A percentile compares a stretch with the other conserved stretches of the same genome.
These are phyloP conservation scores for Pseudocercospora crystallina DNA, from an alignment of 2,329 filamentous ascomycete genomes.

Conservation along the genomic window DNA sequence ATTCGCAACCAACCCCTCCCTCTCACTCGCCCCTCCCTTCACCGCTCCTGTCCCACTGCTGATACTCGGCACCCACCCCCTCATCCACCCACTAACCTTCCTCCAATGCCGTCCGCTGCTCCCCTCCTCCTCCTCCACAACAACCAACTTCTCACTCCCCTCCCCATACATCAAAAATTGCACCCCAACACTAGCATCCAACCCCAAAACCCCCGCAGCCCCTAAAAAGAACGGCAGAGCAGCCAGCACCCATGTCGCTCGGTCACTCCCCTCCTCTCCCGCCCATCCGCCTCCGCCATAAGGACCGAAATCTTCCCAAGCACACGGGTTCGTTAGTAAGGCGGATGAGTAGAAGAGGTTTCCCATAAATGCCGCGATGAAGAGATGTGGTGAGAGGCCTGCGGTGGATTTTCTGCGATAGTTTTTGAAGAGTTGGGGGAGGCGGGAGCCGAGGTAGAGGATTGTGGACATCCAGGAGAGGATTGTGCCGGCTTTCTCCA, in stretches of 20 bases:
- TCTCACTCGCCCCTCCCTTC: slow-evolving; percentile 17
- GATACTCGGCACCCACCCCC: slow-evolving; percentile 61
- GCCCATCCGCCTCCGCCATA: slow-evolving; percentile 60
- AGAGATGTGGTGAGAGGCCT: slow-evolving; percentile 62
- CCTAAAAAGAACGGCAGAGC: slow-evolving; percentile 66
- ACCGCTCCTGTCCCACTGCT: slow-evolving; percentile 35
- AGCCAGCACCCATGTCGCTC: slow-evolving; percentile 57
- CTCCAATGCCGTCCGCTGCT: slow-evolving; percentile 52
- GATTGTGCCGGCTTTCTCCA: slow-evolving; percentile 51
- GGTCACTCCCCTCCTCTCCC: slow-evolving; percentile 54
- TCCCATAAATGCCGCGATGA: slow-evolving; percentile 65
- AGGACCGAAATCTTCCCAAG: slow-evolving; percentile 58
- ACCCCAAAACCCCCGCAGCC: slow-evolving; percentile 61
- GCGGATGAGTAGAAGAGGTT: slow-evolving; percentile 67
- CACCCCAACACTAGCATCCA: slow-evolving; percentile 62
- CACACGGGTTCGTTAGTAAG: slow-evolving; percentile 62
- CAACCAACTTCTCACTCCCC: slow-evolving; percentile 46
- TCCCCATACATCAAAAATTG: slow-evolving; percentile 62
- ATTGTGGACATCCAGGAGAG: slow-evolving; percentile 58
- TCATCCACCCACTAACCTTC: slow-evolving; percentile 63
- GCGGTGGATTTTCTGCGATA: slow-evolving; percentile 62
- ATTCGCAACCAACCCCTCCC: slow-evolving; percentile 10
- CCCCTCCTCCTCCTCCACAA: slow-evolving; percentile 48
- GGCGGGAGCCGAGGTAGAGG: slow-evolving; percentile 59
- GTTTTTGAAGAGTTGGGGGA: slow-evolving; percentile 68